These are phyloP conservation scores for Yamadazyma tumulicola DNA, from an alignment of 805 yeast genomes.

Conservation along the genomic window DNA sequence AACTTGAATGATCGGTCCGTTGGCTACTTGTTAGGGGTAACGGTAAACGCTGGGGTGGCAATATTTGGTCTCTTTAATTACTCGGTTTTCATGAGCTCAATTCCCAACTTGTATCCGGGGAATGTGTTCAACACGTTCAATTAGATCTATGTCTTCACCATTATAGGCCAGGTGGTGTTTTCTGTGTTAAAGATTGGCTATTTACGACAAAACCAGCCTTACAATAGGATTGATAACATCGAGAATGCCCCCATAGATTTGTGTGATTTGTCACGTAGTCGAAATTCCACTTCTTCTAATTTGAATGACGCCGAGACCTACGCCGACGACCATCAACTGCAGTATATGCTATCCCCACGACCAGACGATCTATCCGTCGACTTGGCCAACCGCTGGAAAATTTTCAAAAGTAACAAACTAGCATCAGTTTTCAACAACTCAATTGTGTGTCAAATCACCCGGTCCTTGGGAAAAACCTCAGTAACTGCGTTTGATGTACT, in stretches of 20 bases:
- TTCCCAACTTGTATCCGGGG: constrained; percentile 67
- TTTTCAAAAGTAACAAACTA: background rate
- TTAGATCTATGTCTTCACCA: constrained; percentile 51
- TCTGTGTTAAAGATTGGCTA: constrained; percentile 12
- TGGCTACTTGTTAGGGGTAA: constrained; percentile 46
- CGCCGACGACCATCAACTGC: background rate
- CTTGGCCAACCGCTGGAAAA: constrained; percentile 5
- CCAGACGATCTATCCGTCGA: constrained; percentile 3
- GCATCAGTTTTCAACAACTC: constrained; percentile 6
- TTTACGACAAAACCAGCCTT: constrained; percentile 11
- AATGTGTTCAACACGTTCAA: constrained; percentile 72
- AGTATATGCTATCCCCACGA: no score
- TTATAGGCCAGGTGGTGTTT: constrained; percentile 41
- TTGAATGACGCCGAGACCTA: constrained; percentile 16
- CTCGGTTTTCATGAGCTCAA: constrained; percentile 54
- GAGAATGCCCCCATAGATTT: constrained; percentile 21
- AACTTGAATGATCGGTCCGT: constrained; percentile 54
- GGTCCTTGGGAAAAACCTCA: constrained; percentile 25
- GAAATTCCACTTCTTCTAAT: constrained; percentile 19
- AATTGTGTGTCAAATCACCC: constrained; percentile 10
- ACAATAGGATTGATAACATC: constrained; percentile 4
- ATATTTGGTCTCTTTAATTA: constrained; percentile 52
- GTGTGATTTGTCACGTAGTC: constrained; percentile 17
- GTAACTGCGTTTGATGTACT: constrained; percentile 40
- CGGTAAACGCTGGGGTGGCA: constrained; percentile 46